Percentiles rank a stretch among this genome's conserved stretches.
Conservation (phyloP, 345 rosid species). For the Raphanus sativus region DNA sequence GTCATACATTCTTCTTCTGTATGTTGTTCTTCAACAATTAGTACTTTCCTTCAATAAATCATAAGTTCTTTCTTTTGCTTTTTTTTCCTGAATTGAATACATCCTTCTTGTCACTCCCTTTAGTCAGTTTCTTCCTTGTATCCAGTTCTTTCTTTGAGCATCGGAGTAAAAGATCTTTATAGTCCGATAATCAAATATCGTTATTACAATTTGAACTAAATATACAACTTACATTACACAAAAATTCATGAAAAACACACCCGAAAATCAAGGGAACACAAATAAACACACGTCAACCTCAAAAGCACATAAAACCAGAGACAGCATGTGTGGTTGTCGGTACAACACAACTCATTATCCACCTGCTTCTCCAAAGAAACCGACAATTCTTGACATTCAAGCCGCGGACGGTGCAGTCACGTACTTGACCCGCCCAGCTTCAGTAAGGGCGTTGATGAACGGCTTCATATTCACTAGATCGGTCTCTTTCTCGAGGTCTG, state of each 20-base stretch:
- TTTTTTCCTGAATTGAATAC: neutral
- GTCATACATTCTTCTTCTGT: conserved; percentile 18
- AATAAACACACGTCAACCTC: neutral
- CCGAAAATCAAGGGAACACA: neutral
- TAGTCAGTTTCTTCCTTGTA: neutral
- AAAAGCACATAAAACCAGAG: neutral
- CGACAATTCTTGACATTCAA: conserved; percentile 18
- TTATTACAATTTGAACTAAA: neutral
- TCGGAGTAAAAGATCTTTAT: neutral
- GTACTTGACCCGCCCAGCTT: conserved; percentile 50
- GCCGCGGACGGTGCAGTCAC: conserved; percentile 87
- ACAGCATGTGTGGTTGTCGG: neutral
- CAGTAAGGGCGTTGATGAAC: conserved; percentile 56
- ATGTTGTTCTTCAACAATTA: neutral
- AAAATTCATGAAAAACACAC: neutral
- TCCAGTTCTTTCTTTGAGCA: neutral
- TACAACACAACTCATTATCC: neutral
- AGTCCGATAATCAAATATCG: neutral
- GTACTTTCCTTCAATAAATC: conserved; percentile 9
- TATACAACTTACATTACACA: neutral
- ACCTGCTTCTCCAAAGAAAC: neutral
- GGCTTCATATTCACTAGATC: conserved; percentile 46
- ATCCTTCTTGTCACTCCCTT: neutral
- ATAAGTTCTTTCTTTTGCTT: neutral
- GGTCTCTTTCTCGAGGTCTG: neutral